Base-by-base conservation (phyloP, 768 basidiomycete genomes). In the Pleurotus sapidus region DNA sequence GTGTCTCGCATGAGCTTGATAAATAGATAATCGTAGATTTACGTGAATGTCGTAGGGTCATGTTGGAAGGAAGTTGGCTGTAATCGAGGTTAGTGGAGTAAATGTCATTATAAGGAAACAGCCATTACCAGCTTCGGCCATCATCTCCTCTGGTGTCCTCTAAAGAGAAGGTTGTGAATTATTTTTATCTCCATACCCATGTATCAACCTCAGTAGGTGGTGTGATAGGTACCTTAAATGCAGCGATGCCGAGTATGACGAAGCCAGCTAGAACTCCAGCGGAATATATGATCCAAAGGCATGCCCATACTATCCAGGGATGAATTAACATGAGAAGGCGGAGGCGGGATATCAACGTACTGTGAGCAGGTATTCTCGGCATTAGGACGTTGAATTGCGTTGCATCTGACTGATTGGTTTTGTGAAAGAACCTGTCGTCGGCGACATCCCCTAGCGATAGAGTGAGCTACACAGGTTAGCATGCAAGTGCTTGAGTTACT, bases 391-490 rank as follows among this genome's bases (percentile, higher is more conserved):
- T 73, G 67, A 93, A 96, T 65, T 98, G 95, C 2, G 93, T 92
- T 58, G 91, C 91, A 66, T 96, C 95, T 1, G 93, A 94, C 65
- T 94, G 91, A 65, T 96, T 96, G 24, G 87, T 81, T 76, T 96
- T 96, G 67, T 94, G 91, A 73, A 95, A 97, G 74, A 95, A 93
- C 56, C 91, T 82, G 67, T 98, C 95, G 68, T 98, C 95, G 45
- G 92, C 84, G 46, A 95, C 88, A 67, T 98, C 95, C 95, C 91
- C 91, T 93, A 64, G 24, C 7, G 23, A 27, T 62, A 18, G 46
- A 51, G 40, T 37, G 30, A 18, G 39, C 34, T 40, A 18, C 42
- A 24, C 53, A 15, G 46, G 45, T 14, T n/a, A 58, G 24, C n/a
- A 24, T 56, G 23, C 38, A 11, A 49, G n/a, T 23, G 37, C 40